A percentile compares a stretch with the other conserved stretches of the same genome.
phyloP scores from a whole-genome alignment of 225 moss, liverwort and hornwort genomes.

The Sphagnum contortum region DNA sequence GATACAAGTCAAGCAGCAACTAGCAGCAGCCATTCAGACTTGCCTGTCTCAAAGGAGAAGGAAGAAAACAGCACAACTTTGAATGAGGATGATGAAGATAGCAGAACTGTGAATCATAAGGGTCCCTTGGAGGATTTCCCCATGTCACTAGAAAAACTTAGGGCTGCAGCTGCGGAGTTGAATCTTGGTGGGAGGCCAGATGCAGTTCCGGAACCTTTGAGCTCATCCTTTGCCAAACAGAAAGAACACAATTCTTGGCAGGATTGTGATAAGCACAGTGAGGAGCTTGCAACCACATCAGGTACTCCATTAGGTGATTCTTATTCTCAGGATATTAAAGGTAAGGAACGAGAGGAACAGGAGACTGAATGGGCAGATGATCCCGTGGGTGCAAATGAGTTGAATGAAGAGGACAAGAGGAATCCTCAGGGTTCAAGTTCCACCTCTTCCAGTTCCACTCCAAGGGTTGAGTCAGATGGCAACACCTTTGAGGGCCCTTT shows the following conservation, averaged over 20 bases:
- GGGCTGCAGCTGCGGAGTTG: constrained; percentile 26
- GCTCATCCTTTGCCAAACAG: constrained; percentile 7
- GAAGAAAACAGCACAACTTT: constrained; percentile 18
- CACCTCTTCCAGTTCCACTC: constrained; percentile 27
- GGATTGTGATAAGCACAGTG: constrained; percentile 18
- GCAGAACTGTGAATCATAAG: constrained; percentile 1
- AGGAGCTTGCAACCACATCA: constrained; percentile 12
- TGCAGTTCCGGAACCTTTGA: constrained; percentile 18
- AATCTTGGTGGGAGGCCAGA: constrained; percentile 34
- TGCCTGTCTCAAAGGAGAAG: constrained; percentile 15
- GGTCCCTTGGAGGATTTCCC: constrained; percentile 15
- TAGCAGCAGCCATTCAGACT: constrained; percentile 20
- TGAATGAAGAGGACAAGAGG: constrained; percentile 23
- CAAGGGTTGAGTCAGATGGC: constrained; percentile 34
- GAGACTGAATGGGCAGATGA: constrained; percentile 18
- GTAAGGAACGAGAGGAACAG: constrained; percentile 22
- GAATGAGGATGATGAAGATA: constrained; percentile 15
- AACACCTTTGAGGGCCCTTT: constrained; percentile 36
- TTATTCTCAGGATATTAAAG: neutral
- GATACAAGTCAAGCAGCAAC: constrained; percentile 38
- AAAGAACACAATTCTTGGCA: constrained; percentile 26
- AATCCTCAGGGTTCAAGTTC: constrained; percentile 25
- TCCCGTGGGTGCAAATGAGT: constrained; percentile 25
- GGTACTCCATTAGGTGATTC: constrained; percentile 22
- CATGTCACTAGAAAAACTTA: constrained; percentile 17